phyloP scores from a whole-genome alignment of 2,329 filamentous ascomycete species.

The Metarhizium rileyi region DNA sequence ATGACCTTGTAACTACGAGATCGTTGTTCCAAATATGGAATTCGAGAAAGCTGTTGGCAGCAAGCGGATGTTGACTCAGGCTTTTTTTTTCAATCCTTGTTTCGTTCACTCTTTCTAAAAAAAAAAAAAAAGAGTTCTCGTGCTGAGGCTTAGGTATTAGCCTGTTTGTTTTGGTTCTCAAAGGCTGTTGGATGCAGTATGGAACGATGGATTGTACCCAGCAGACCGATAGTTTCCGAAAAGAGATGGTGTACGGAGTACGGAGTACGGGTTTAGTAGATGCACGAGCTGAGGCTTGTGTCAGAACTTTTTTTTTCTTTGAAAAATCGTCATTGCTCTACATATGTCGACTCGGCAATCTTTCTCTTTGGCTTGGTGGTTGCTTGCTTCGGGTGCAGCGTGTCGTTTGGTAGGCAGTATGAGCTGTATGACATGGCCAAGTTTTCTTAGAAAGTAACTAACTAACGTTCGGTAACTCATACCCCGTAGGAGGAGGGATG shows the following conservation, averaged over 20 bases:
- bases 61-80: background rate
- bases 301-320: background rate
- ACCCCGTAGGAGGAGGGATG: background rate
- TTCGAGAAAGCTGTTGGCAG: background rate
- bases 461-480: too few relatives aligned
- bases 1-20: background rate
- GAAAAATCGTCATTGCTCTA: background rate
- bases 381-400: background rate
- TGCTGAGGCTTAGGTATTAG: background rate
- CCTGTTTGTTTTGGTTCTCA: background rate
- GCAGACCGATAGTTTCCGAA: background rate
- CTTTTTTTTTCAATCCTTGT: background rate
- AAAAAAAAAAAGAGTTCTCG: too few relatives aligned
- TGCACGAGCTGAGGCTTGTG: background rate
- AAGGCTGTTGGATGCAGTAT: background rate
- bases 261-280: too few relatives aligned
- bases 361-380: background rate
- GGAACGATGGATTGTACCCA: background rate
- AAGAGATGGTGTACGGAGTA: background rate
- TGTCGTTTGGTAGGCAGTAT: too few relatives aligned
- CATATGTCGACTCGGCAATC: background rate
- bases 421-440: too few relatives aligned
- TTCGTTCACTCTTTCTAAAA: background rate
- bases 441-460: too few relatives aligned
- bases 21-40: background rate